Evolutionary conservation across 768 basidiomycete genomes (phyloP).

Genomic region (Auriscalpium microsporum): DNA sequence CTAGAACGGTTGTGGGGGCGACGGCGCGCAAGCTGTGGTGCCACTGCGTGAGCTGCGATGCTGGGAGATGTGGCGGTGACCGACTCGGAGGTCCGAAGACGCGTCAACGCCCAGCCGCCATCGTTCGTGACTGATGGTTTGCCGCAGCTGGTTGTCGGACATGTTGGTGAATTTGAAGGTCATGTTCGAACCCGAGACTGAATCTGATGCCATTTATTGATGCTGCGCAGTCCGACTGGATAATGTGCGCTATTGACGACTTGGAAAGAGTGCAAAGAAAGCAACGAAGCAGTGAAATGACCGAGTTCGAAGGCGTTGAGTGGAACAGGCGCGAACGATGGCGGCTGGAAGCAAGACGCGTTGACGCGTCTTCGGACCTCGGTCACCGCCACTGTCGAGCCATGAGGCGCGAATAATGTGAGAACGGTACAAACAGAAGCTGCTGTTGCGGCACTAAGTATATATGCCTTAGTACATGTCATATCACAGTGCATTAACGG

Average conservation of each 20-base stretch:
- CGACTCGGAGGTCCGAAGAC: too few species aligned
- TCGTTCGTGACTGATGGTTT: slow-evolving; percentile 59
- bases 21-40: too few species aligned
- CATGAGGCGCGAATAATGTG: too few species aligned
- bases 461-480: too few species aligned
- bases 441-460: too few species aligned
- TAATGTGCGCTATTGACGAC: neutral
- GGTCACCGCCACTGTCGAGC: neutral
- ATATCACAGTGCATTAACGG: too few species aligned
- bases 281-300: too few species aligned
- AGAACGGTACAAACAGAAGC: too few species aligned
- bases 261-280: neutral
- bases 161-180: slow-evolving; percentile 32
- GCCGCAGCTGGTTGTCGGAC: slow-evolving; percentile 55
- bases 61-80: too few species aligned
- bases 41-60: too few species aligned
- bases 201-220: slow-evolving; percentile 18
- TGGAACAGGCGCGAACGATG: neutral
- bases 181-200: slow-evolving; percentile 3
- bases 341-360: neutral
- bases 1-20: too few species aligned
- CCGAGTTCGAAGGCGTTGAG: neutral
- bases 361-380: slow-evolving; percentile 3
- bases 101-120: too few species aligned
- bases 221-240: slow-evolving; percentile 25